phyloP scores from a whole-genome alignment of 2,329 filamentous ascomycete species.

The Fusarium palustre region DNA sequence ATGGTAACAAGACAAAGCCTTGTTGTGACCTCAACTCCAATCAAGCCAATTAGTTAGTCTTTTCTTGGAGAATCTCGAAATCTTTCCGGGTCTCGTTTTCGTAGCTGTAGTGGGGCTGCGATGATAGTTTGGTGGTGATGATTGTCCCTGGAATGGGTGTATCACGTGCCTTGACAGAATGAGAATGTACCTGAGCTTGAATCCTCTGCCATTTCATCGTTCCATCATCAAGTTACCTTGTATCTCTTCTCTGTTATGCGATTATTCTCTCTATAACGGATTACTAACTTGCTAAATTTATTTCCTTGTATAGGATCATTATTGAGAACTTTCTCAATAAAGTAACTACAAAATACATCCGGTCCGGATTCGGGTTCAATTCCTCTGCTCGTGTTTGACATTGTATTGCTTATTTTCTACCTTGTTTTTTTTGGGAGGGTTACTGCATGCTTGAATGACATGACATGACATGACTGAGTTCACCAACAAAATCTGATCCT shows the following conservation, averaged over 20 bases:
- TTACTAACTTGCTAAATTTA: background rate
- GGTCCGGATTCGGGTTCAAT: background rate
- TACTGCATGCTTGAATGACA: constrained; percentile 12
- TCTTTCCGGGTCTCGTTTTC: constrained; percentile 6
- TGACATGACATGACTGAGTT: constrained; percentile 1
- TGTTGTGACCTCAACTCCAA: background rate
- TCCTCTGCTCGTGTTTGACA: background rate
- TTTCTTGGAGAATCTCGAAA: background rate
- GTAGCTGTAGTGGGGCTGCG: constrained; percentile 26
- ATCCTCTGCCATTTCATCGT: background rate
- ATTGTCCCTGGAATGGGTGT: background rate
- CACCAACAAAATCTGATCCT: constrained; percentile 8
- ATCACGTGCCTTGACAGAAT: constrained; percentile 11
- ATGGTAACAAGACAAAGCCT: background rate
- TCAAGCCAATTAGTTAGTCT: constrained; percentile 3
- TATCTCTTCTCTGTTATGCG: background rate
- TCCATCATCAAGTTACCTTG: background rate
- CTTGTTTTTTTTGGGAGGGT: background rate
- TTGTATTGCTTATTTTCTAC: constrained; percentile 2
- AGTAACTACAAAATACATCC: background rate
- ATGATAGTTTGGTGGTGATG: background rate
- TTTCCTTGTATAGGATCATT: background rate
- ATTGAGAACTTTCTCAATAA: too few species aligned
- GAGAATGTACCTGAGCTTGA: too few species aligned
- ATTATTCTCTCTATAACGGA: background rate